Conservation (phyloP, 768 basidiomycete species). For the Russula olivacea region DNA sequence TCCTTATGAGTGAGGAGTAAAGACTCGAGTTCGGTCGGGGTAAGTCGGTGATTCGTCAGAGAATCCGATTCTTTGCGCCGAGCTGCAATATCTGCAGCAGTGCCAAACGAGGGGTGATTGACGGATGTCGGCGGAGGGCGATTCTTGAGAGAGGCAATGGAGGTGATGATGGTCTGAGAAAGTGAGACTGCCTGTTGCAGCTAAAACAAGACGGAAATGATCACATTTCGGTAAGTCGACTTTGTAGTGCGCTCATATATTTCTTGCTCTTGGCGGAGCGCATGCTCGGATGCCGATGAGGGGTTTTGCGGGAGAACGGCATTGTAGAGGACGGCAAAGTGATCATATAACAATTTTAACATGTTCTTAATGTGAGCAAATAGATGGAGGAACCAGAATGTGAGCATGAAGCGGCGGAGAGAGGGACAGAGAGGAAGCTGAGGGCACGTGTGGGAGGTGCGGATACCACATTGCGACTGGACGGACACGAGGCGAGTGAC, state of each 20-base stretch:
- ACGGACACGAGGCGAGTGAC: constrained; percentile 20
- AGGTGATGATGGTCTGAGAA: constrained; percentile 45
- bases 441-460: background rate
- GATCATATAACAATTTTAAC: constrained; percentile 68
- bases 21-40: constrained; percentile 46
- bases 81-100: constrained; percentile 53
- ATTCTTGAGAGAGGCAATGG: constrained; percentile 47
- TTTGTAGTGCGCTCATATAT: constrained; percentile 71
- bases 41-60: constrained; percentile 45
- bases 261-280: constrained; percentile 75
- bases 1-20: constrained; percentile 54
- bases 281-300: constrained; percentile 66
- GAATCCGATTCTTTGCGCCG: constrained; percentile 38
- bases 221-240: constrained; percentile 76
- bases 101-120: constrained; percentile 72
- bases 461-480: constrained; percentile 15
- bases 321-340: constrained; percentile 65
- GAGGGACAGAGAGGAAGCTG: background rate
- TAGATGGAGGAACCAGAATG: background rate
- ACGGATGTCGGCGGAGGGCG: constrained; percentile 50
- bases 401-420: constrained; percentile 7
- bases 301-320: constrained; percentile 48
- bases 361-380: constrained; percentile 43
- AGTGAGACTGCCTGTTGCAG: constrained; percentile 13
- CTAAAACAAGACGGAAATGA: constrained; percentile 22